phyloP scores from a whole-genome alignment of 2,329 filamentous ascomycete genomes.

The Pezicula carpinea region DNA sequence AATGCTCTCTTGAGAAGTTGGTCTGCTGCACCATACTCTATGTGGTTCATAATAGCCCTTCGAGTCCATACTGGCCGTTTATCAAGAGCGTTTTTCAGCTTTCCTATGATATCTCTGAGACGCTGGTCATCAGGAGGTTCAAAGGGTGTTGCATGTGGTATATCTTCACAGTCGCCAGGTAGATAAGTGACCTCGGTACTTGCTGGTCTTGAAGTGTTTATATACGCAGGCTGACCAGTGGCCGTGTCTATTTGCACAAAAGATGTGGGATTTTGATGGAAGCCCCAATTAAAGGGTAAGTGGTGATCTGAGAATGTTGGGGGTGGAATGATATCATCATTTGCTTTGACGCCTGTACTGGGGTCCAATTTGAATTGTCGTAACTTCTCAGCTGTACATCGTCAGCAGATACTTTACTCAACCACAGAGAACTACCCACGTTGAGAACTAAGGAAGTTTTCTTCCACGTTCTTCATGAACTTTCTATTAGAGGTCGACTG shows the following conservation, averaged over 20 bases:
- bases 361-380: constrained; percentile 64
- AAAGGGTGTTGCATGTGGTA: constrained; percentile 13
- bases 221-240: constrained; percentile 27
- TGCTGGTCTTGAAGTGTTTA: constrained; percentile 19
- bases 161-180: constrained; percentile 11
- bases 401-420: constrained; percentile 13
- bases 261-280: constrained; percentile 76
- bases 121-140: constrained; percentile 38
- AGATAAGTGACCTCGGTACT: constrained; percentile 20
- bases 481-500: constrained; percentile 64
- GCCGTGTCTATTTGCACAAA: constrained; percentile 32
- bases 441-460: constrained; percentile 67
- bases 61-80: constrained; percentile 83
- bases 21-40: constrained; percentile 47
- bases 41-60: constrained; percentile 70
- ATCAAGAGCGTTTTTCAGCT: constrained; percentile 62
- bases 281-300: constrained; percentile 73
- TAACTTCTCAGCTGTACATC: constrained; percentile 45
- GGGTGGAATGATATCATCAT: constrained; percentile 72
- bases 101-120: constrained; percentile 59
- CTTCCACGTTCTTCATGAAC: constrained; percentile 67
- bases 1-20: constrained; percentile 68
- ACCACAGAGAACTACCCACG: constrained; percentile 41
- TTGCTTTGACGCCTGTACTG: constrained; percentile 50
- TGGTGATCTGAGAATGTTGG: constrained; percentile 72